phyloP scores from a whole-genome alignment of 257 asterid species.

The Echites panduratus region DNA sequence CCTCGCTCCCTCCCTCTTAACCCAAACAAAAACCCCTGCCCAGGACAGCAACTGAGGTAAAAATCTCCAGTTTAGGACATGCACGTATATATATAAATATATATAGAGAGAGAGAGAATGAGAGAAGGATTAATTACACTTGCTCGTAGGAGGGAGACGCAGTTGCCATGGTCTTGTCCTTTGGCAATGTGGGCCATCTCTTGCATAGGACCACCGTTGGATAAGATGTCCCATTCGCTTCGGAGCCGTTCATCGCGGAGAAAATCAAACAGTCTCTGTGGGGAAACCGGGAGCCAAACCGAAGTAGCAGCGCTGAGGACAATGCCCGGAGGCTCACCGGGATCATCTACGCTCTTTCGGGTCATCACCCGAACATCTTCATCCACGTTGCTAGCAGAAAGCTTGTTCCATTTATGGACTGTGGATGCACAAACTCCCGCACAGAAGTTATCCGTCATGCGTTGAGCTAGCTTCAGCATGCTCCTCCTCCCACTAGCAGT shows the following conservation, averaged over 20 bases:
- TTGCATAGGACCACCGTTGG: conserved; percentile 95
- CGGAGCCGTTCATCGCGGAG: conserved; percentile 74
- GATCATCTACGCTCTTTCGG: conserved; percentile 72
- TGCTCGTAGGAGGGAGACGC: conserved; percentile 84
- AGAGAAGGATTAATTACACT: conserved; percentile 39
- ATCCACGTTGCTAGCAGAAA: conserved; percentile 59
- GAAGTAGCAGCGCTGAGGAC: conserved; percentile 89
- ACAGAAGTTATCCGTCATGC: conserved; percentile 89
- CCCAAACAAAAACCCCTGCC: too few relatives aligned
- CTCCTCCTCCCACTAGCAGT: conserved; percentile 75
- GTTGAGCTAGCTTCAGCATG: conserved; percentile 90
- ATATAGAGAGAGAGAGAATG: not conserved
- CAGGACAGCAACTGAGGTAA: not conserved
- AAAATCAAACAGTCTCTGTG: conserved; percentile 67
- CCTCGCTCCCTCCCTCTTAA: too few relatives aligned
- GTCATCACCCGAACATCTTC: conserved; percentile 87
- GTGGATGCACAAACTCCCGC: conserved; percentile 92
- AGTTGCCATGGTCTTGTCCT: conserved; percentile 84
- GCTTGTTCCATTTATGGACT: conserved; percentile 83
- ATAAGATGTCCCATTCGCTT: conserved; percentile 89
- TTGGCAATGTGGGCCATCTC: conserved; percentile 91
- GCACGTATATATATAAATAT: not conserved
- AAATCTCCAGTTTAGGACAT: not conserved
- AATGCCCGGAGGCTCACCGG: conserved; percentile 88
- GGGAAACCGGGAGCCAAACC: conserved; percentile 77